These are phyloP conservation scores for Luffa acutangula DNA, from an alignment of 306 rosid species.

Conservation along the genomic window DNA sequence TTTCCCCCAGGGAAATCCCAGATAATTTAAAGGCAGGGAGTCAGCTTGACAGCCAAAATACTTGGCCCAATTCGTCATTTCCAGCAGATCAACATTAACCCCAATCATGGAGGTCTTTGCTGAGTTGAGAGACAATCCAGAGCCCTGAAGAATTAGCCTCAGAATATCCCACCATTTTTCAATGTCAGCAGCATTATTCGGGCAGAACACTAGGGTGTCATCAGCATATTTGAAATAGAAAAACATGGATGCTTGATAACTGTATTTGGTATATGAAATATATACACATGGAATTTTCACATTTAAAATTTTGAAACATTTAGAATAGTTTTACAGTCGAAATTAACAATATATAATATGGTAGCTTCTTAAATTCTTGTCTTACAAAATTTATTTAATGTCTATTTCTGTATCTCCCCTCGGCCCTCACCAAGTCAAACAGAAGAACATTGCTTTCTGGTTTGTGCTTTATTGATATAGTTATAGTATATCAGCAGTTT, in stretches of 20 bases:
- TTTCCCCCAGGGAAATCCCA: too few species aligned
- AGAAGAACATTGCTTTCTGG: conserved; percentile 5
- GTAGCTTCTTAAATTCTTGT: background rate
- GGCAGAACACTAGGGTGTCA: too few species aligned
- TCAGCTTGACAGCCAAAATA: too few species aligned
- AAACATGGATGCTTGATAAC: background rate
- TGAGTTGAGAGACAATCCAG: too few species aligned
- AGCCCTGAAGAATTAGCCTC: too few species aligned
- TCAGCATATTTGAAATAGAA: too few species aligned
- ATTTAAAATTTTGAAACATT: background rate
- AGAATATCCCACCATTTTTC: too few species aligned
- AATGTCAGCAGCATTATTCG: too few species aligned
- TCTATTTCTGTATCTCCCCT: background rate
- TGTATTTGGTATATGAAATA: background rate
- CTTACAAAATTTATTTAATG: background rate
- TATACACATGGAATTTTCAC: background rate
- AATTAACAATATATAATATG: background rate
- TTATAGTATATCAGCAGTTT: conserved; percentile 11
- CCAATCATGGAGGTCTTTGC: too few species aligned
- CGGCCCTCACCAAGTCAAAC: background rate
- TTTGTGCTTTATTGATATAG: conserved; percentile 3
- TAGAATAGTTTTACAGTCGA: background rate
- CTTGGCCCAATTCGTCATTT: too few species aligned
- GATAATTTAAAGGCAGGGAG: too few species aligned
- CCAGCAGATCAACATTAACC: too few species aligned